Evolutionary conservation across 306 rosid genomes (phyloP).

Genomic region (Arachis stenosperma): DNA sequence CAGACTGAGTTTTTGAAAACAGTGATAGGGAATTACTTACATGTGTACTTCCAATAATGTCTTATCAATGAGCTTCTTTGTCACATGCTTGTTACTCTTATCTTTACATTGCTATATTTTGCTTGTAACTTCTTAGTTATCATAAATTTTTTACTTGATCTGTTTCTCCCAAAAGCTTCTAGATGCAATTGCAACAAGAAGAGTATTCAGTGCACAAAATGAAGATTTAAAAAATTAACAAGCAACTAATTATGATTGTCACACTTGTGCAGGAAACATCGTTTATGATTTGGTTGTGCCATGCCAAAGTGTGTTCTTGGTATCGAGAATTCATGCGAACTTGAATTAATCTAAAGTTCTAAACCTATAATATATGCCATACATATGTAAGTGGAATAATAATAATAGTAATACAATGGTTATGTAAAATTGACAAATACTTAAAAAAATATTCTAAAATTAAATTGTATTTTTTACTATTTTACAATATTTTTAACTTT

Average conservation of each 20-base stretch:
- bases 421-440: too few relatives aligned
- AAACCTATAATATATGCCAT: too few relatives aligned
- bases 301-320: too few relatives aligned
- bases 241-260: too few relatives aligned
- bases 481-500: too few relatives aligned
- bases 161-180: background rate
- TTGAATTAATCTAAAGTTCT: too few relatives aligned
- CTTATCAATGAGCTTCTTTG: background rate
- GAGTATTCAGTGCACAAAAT: background rate
- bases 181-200: background rate
- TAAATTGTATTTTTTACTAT: too few relatives aligned
- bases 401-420: too few relatives aligned
- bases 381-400: too few relatives aligned
- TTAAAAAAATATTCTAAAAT: too few relatives aligned
- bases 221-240: background rate
- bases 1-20: slow-evolving; percentile 22
- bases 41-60: background rate
- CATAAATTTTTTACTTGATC: background rate
- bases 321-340: too few relatives aligned
- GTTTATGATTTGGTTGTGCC: background rate
- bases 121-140: background rate
- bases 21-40: background rate
- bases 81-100: background rate
- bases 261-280: background rate
- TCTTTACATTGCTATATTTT: background rate